phyloP scores from a whole-genome alignment of 2,329 filamentous ascomycete species.

The Fusarium piperis region DNA sequence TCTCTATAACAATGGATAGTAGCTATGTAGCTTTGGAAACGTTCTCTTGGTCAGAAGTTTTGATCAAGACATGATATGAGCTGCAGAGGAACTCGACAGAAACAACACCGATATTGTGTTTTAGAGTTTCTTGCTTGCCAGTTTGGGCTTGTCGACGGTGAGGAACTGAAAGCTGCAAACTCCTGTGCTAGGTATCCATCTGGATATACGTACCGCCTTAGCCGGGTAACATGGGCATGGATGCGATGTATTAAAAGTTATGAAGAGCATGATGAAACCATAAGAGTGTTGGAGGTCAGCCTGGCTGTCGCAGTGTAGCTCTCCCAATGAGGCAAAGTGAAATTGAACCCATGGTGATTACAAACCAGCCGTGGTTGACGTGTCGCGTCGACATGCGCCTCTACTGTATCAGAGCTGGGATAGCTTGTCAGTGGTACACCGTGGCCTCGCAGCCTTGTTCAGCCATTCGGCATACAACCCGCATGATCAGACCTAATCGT shows the following conservation, averaged over 20 bases:
- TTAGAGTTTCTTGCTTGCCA: background rate
- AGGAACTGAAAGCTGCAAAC: background rate
- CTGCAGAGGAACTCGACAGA: background rate
- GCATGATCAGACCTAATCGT: background rate
- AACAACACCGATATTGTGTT: background rate
- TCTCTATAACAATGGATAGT: background rate
- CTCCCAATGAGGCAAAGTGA: background rate
- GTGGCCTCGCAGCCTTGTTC: background rate
- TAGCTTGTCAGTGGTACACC: background rate
- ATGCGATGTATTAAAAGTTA: background rate
- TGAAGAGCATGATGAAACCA: background rate
- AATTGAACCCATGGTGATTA: background rate
- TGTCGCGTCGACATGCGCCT: background rate
- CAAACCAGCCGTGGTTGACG: background rate
- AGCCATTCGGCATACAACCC: background rate
- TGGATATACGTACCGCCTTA: background rate
- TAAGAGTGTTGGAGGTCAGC: background rate
- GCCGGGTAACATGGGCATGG: background rate
- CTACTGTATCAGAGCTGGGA: background rate
- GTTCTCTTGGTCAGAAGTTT: background rate
- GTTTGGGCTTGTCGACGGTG: background rate
- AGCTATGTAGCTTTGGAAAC: background rate
- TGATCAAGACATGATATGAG: background rate
- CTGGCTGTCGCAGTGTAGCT: background rate
- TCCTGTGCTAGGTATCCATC: background rate